A percentile compares a stretch with the other conserved stretches of the same genome.
Evolutionary conservation across 2,329 filamentous ascomycete species (phyloP).

Genomic region (Trichoderma atroviride): DNA sequence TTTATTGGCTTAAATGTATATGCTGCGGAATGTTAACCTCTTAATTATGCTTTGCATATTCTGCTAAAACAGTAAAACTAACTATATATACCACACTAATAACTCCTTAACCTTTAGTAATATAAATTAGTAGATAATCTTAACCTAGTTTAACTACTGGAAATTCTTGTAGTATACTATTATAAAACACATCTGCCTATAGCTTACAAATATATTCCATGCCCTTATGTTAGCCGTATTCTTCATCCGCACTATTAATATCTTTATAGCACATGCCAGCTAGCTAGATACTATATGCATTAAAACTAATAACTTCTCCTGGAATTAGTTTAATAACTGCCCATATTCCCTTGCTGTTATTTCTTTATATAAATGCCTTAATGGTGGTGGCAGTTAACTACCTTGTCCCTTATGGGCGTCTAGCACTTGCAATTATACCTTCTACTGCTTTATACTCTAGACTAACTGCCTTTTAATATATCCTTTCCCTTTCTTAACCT

Average conservation of each 20-base stretch:
- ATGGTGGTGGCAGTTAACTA: not conserved
- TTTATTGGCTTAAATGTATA: not conserved
- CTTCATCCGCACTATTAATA: not conserved
- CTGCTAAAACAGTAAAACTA: not conserved
- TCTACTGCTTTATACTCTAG: not conserved
- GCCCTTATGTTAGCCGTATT: not conserved
- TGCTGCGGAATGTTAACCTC: not conserved
- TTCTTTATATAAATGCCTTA: not conserved
- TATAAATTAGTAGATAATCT: not conserved
- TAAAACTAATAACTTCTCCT: not conserved
- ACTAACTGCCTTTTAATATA: not conserved
- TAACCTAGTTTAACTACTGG: not conserved
- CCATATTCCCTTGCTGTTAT: not conserved
- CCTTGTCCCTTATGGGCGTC: not conserved
- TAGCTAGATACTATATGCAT: not conserved
- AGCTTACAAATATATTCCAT: conserved; percentile 2
- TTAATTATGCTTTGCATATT: not conserved
- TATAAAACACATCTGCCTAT: conserved; percentile 15
- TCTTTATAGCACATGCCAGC: not conserved
- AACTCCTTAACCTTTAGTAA: not conserved
- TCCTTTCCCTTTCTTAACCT: not conserved
- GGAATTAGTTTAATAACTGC: not conserved
- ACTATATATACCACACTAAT: not conserved
- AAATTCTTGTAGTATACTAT: conserved; percentile 21
- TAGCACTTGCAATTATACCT: not conserved